These are phyloP conservation scores for Boletus sensibilis DNA, from an alignment of 768 basidiomycete species.

Conservation along the genomic window DNA sequence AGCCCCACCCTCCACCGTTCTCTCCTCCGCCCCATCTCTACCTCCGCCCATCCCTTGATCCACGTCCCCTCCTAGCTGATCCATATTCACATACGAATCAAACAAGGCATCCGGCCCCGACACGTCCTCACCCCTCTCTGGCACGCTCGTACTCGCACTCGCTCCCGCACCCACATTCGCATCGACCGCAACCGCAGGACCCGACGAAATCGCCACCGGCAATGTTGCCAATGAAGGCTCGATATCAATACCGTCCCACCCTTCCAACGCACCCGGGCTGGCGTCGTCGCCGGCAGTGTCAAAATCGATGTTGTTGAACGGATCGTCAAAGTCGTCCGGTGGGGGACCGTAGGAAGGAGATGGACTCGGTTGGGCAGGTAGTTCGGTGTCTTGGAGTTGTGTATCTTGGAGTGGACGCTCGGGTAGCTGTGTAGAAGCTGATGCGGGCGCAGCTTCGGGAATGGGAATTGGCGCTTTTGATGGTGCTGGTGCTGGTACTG, in stretches of 20 bases:
- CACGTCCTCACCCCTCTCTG: constrained; percentile 1
- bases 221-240: constrained; percentile 6
- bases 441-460: neutral
- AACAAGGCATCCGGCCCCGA: constrained; percentile 14
- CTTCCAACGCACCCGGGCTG: neutral
- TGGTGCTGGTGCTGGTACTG: neutral
- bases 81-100: constrained; percentile 26
- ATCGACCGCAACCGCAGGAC: neutral
- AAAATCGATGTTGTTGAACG: constrained; percentile 15
- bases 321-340: constrained; percentile 15
- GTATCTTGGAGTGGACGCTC: neutral
- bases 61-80: constrained; percentile 7
- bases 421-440: neutral
- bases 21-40: neutral
- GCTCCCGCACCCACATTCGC: neutral
- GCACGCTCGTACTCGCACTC: neutral
- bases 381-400: neutral
- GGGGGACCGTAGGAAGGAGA: constrained; percentile 1
- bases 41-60: neutral
- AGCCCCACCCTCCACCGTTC: neutral
- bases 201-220: neutral
- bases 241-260: constrained; percentile 8
- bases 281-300: constrained; percentile 1
- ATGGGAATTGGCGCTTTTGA: neutral
- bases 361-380: neutral